Base-by-base conservation (phyloP, 2,329 filamentous ascomycete species). In the Fusarium sp. region DNA sequence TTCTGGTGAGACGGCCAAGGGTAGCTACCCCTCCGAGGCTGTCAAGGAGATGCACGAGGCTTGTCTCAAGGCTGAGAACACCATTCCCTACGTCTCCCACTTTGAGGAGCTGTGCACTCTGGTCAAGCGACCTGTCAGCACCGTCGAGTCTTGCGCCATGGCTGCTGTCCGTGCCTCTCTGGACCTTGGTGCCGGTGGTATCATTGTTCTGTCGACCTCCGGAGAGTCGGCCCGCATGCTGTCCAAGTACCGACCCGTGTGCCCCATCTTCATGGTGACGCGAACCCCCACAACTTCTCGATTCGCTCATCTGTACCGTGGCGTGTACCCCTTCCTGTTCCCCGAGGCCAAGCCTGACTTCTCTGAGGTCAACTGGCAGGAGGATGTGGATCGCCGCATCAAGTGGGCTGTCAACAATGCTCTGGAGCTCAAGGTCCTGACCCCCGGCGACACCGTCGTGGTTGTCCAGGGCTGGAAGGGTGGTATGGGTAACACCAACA, bases 221-320 rank as follows among this genome's bases (percentile, higher is more conserved):
- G 96, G 96, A 79, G 92, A 93, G 78, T 97, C 95, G 72, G 96
- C 96, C 65, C 93, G 96, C 77, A 90, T 98, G 69, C 87, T 98
- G 73, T 97, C 95, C 85, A 99, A 99, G 86, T 99, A 97, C 86
- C 92, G 96, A 78, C 96, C 96, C 56, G 94, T 98, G 71, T 98
- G 95, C 89, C 96, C 96, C 75, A 97, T 99, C 84, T 95, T 99
- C 86, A 98, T 98, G 95, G 92, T 99, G 71, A 97, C 95, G 71
- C 91, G 96, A 76, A 97, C 91, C 80, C 83, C 89, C 53, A 89
- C 87, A 72, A 93, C 96, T 57, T 91, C 93, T 65, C 88, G 96
- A 83, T 98, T 96, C 82, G 91, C 90, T 73, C 96, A 99, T 82
- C 83, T 99, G 80, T 98, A 97, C 85, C 95, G 96, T 79, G 96